These are phyloP conservation scores for Hortiboletus rubellus DNA, from an alignment of 1,284 basidiomycete species.

Conservation along the genomic window DNA sequence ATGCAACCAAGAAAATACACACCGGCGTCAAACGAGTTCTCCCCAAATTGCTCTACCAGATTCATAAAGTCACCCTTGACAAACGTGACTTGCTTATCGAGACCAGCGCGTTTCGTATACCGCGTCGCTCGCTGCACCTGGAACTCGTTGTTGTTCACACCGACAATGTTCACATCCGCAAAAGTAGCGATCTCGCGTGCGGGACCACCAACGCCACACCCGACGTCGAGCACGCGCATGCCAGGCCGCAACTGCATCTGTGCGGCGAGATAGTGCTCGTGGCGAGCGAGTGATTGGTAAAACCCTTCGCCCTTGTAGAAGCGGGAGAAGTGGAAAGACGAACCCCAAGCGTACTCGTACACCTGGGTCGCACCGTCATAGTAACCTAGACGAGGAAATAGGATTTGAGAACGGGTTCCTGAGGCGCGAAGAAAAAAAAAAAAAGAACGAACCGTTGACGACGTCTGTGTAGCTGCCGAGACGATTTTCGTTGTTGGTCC, in stretches of 20 bases:
- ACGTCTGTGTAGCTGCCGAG: constrained; percentile 89
- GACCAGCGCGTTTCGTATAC: constrained; percentile 81
- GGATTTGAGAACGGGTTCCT: neutral
- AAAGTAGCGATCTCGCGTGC: constrained; percentile 95
- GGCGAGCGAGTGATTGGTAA: constrained; percentile 80
- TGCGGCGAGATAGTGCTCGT: constrained; percentile 96
- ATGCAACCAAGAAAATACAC: constrained; percentile 25
- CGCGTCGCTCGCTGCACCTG: constrained; percentile 85
- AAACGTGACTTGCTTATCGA: constrained; percentile 79
- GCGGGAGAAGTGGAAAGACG: constrained; percentile 97
- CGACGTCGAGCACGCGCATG: constrained; percentile 97
- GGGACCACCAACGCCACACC: constrained; percentile 97
- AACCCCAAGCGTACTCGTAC: constrained; percentile 95
- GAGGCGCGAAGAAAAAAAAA: neutral
- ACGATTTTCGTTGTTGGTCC: constrained; percentile 72
- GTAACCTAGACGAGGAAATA: constrained; percentile 59
- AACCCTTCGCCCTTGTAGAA: constrained; percentile 98
- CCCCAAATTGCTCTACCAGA: constrained; percentile 88
- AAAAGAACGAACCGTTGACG: constrained; percentile 72
- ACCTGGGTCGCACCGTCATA: constrained; percentile 97
- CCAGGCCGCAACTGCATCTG: constrained; percentile 83
- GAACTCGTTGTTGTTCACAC: constrained; percentile 97
- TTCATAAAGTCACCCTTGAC: constrained; percentile 98
- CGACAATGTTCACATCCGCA: constrained; percentile 83
- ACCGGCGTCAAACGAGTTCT: constrained; percentile 94